Base-by-base conservation (phyloP, 2,329 filamentous ascomycete genomes). In the Ascochyta viciae-villosae region DNA sequence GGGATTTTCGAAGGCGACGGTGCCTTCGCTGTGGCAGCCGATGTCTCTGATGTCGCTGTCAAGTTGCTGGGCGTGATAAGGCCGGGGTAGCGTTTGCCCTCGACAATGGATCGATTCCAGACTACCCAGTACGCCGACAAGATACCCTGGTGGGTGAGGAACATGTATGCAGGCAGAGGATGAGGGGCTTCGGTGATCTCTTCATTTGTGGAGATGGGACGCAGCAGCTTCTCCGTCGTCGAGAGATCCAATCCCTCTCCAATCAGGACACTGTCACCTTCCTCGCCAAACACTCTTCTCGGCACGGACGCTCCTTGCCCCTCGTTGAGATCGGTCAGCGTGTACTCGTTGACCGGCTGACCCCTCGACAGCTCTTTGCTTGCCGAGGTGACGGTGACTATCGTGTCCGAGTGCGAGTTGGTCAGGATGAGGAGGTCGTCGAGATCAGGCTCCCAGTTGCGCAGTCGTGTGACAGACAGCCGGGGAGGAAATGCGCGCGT, bases 91-190 rank as follows among this genome's bases (percentile, higher is more conserved):
- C 86, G 85, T 6, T 85, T 86, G 3, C 88, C 88, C 65, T 88
- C 81, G 56, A 88, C 86, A 58, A 99, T 87, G 2, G 94, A 92
- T 38, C 96, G 92, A 33, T 89, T 86, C 77, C 97, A 97, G 19
- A 98, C 85, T 39, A 98, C 78, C 91, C 94, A 97, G 92, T 94
- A 99, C 12, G 87, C 84, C 41, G 86, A 87, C 15, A 99, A 80
- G 9, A 96, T 79, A 61, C 95, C 95, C 68, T 97, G 91, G 63
- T 96, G 89, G 57, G 96, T 98, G 15, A 99, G 80, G 27, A 92
- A 83, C 82, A 95, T 89, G 38, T 96, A 81, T 10, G 88, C 91
- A 6, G 95, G 95, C 8, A 98, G 77, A 12, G 95, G 94, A 1
- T 86, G 87, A 0, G 88, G 83, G 4, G 92, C 96, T 67, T 93